Base-by-base conservation (phyloP, 768 basidiomycete genomes). In the Hydnomerulius pinastri region DNA sequence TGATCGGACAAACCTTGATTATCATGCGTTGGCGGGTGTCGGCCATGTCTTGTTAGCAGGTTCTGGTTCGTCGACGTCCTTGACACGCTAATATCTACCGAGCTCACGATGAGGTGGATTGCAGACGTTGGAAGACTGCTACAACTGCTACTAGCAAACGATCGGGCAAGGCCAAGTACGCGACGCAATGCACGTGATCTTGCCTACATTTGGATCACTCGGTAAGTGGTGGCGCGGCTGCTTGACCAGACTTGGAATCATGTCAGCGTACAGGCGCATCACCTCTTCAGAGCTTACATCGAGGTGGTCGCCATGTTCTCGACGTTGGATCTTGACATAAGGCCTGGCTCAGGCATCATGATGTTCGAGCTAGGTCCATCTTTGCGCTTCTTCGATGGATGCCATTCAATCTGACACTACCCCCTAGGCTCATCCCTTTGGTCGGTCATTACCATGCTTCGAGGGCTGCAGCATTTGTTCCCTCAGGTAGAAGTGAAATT, bases 401-500 rank as follows among this genome's bases (percentile, higher is more conserved):
- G 11, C 17, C 24, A 24, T 39, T 43, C 37, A 27, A 45, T 13
- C 57, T 48, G 24, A 46, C 24, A 21, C 29, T 29, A 15, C n/a
- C 42, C 20, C 40, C 41, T 57, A 90, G 90, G 90, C 35, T 71
- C 83, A 30, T 91, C 90, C 1, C 72, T 93, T 7, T 93, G 91
- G 91, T 80, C 79, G 12, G 73, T 90, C 13, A 73, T 92, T 36
- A 86, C 90, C 53, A 73, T 78, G 44, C 72, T 93, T 4, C 79
- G 87, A 32, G 70, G 79, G 23, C 74, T 83, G 20, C 83, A 82
- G 44, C 81, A 88, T 54, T 69, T 77, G 37, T 92, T 89, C 54
- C 90, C 90, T 37, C 86, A 89, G 59, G 82, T 92, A 46, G 88
- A 92, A 55, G 75, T 93, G 64, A 90, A 90, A 70, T 91, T 84